These are phyloP conservation scores for Ceratocystis destructans DNA, from an alignment of 2,329 filamentous ascomycete species.

Conservation along the genomic window DNA sequence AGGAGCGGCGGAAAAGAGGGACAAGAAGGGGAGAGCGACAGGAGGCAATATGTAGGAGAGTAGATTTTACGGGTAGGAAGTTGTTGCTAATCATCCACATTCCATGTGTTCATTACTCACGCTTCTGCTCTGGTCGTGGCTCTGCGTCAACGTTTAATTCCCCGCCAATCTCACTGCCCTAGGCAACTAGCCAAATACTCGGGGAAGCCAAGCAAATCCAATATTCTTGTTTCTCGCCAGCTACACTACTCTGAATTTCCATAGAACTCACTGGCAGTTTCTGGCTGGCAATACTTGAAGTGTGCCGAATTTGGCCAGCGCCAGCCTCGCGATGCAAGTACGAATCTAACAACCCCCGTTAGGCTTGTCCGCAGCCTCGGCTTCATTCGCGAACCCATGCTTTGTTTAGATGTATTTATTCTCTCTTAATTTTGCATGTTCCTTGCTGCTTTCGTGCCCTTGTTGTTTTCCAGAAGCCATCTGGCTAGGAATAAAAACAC, in stretches of 20 bases:
- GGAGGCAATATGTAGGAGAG: too few relatives aligned
- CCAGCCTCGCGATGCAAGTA: neutral
- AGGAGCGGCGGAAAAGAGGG: neutral
- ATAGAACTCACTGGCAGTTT: neutral
- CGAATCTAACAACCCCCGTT: neutral
- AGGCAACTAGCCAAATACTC: neutral
- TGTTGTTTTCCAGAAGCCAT: conserved; percentile 2
- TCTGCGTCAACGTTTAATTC: too few relatives aligned
- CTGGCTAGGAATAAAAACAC: neutral
- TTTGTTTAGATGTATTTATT: neutral
- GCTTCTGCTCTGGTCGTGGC: too few relatives aligned
- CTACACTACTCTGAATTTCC: neutral
- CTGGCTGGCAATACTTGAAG: neutral
- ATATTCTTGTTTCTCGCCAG: neutral
- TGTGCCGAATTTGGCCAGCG: neutral
- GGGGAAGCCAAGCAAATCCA: neutral
- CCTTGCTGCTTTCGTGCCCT: neutral
- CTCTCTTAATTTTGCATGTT: neutral
- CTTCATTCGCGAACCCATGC: neutral
- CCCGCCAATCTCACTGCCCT: neutral
- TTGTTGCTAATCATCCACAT: too few relatives aligned
- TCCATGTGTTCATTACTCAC: too few relatives aligned
- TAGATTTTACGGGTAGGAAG: too few relatives aligned
- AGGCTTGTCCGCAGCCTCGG: neutral
- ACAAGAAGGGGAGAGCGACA: too few relatives aligned